Base-by-base conservation (phyloP, 805 yeast genomes). In the Pichia gijzeniarum region DNA sequence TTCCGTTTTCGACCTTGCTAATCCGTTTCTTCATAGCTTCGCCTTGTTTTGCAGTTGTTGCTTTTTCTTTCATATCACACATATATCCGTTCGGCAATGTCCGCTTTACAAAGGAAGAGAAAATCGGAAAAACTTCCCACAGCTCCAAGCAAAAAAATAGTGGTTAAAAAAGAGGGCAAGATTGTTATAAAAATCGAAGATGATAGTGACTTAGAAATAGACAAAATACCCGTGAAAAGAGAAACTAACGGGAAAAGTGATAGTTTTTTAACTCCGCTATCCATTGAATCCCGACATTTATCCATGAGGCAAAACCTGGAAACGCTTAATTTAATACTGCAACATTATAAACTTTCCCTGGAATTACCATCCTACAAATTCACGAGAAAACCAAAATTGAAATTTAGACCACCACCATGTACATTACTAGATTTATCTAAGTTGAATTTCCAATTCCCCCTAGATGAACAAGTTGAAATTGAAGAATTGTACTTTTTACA, bases 401-500 rank as follows among this genome's bases (percentile, higher is more conserved):
- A 59, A 46, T 71, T 68, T 49, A 63, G 79, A 51, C 80, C 80
- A 1, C 59, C 55, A 22, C 65, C 63, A 38, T 76, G 77, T 9
- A 68, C 77, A 0, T 61, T 74, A 1, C 53, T 77, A 10, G 62
- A 73, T 37, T 53, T 74, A 5, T 57, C 59, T 8, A 50, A 56
- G 2, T 51, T 65, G 13, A 59, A 64, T 25, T 40, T 57, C 5
- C 38, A 51, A 0, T 51, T 44, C 8, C 53, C 65, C 3, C 53
- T 71, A 6, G 48, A 53, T 1, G 62, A 60, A 6, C 73, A 69
- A 45, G 53, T 67, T 2, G 68, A 65, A 34, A 48, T 65, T 16
- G 66, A 65, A 20, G 74, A 74, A 47, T 61, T 78, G 12, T 67
- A 71, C 7, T 75, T 79, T 48, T 55, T 81, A 21, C 72, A 71